Evolutionary conservation across 1,139 yeast genomes (phyloP), one percentile per base, ranked within the genome.

Genomic region (Geotrichum phurueaensis): DNA sequence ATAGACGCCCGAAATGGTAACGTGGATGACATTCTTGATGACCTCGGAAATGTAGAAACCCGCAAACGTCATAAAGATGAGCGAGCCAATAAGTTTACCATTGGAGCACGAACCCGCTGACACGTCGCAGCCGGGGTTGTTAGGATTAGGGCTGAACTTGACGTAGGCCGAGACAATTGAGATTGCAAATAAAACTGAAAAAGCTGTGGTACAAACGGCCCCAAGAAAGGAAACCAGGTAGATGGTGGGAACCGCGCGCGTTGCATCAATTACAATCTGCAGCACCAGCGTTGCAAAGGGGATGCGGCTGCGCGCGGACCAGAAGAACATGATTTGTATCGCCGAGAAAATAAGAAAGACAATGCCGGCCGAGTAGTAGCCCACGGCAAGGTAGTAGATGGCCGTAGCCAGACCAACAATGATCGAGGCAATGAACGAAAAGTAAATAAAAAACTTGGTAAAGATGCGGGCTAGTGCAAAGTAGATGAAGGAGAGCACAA

Each of bases 31-130:
- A 69, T 88, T 90, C 75, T 85, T 85, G 65, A 89, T 79, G 31
- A 91, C 96, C 73, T 91, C 97, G 12, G 95, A 80, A 64, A 90
- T 87, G 73, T 86, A 89, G 70, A 83, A 90, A 15, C 96, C 96
- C 5, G 96, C 90, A 74, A 90, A 89, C 67, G 91, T 86, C 15
- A 88, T 84, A 71, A 83, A 86, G 45, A 91, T 75, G 54, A 83
- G 67, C 23, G 82, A 66, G 29, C 96, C 96, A 65, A 87, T 81
- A 64, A 89, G 77, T 68, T 82, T 88, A 1, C 85, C 79, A 54
- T 82, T 80, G 12, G 89, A 82, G 71, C 96, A 87, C 23, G 80
- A 66, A 9, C 92, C 94, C 29, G 89, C 89, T 29, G 81, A 78
- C 10, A 77, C 79, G 23, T 70, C 63, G 65, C 87, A 85, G 33